phyloP scores from a whole-genome alignment of 441 rosid species.

The Cnidoscolus chayamansa region DNA sequence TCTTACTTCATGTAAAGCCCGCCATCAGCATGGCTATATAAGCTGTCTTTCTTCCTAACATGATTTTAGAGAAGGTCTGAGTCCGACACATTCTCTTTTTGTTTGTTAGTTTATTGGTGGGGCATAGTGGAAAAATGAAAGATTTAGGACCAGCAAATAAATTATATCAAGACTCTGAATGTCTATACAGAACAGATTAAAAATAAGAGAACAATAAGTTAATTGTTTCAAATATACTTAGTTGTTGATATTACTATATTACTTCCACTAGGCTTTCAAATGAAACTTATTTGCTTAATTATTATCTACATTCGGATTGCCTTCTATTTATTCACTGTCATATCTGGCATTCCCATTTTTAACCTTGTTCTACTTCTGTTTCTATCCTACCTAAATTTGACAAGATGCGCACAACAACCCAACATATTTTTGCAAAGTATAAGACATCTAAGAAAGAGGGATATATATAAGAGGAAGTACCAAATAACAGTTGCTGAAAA shows the following conservation, averaged over 20 bases:
- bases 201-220: neutral
- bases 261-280: neutral
- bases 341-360: no score
- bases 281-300: neutral
- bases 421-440: neutral
- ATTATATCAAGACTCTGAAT: neutral
- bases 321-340: neutral
- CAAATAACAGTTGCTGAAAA: neutral
- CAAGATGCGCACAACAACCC: neutral
- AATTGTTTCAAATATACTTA: neutral
- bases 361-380: neutral
- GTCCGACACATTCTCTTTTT: neutral
- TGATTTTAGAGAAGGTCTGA: neutral
- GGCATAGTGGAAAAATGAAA: neutral
- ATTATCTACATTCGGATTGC: neutral
- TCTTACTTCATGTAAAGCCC: neutral
- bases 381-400: neutral
- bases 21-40: neutral
- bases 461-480: neutral
- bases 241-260: neutral
- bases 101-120: neutral
- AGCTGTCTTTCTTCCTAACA: neutral
- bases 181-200: neutral
- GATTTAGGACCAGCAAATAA: neutral
- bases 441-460: neutral